A percentile compares a stretch with the other conserved stretches of the same genome.
phyloP scores from a whole-genome alignment of 2,329 filamentous ascomycete species.

The Phoma sp. region DNA sequence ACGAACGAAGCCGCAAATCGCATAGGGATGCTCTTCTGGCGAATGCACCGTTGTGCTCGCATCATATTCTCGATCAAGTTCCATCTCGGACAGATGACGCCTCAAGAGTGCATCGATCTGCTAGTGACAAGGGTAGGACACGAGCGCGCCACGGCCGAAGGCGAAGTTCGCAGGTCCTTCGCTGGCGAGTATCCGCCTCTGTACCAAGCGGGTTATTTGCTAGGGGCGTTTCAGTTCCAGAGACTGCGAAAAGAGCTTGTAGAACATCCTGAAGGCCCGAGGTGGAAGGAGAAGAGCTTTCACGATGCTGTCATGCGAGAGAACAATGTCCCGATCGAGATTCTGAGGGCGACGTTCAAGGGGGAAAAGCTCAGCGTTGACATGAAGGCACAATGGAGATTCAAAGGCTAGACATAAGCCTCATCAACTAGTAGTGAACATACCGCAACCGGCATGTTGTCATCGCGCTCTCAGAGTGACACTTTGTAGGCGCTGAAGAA shows the following conservation, averaged over 20 bases:
- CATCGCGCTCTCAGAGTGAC: no score
- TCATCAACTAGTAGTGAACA: background rate
- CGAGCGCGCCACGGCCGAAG: slow-evolving; percentile 65
- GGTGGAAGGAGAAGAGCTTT: slow-evolving; percentile 60
- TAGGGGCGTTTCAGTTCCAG: slow-evolving; percentile 64
- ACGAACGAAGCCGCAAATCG: slow-evolving; percentile 58
- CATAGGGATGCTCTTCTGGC: slow-evolving; percentile 67
- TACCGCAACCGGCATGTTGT: no score
- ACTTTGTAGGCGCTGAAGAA: no score
- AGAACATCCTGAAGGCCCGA: slow-evolving; percentile 33
- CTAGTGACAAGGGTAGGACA: slow-evolving; percentile 65
- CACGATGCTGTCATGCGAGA: slow-evolving; percentile 61
- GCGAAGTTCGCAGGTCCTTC: slow-evolving; percentile 64
- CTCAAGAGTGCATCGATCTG: slow-evolving; percentile 63
- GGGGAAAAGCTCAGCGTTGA: slow-evolving; percentile 52
- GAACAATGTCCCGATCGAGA: slow-evolving; percentile 63
- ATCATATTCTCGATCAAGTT: slow-evolving; percentile 66
- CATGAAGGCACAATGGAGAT: slow-evolving; percentile 59
- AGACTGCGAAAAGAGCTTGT: slow-evolving; percentile 59
- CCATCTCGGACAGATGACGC: slow-evolving; percentile 61
- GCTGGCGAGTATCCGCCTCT: slow-evolving; percentile 63
- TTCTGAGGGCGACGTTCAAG: slow-evolving; percentile 58
- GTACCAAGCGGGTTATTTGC: slow-evolving; percentile 67
- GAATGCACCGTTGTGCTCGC: slow-evolving; percentile 66
- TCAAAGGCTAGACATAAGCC: background rate